A percentile compares a stretch with the other conserved stretches of the same genome.
Conservation (phyloP, 2,329 filamentous ascomycete genomes). For the Talaromyces sp. region DNA sequence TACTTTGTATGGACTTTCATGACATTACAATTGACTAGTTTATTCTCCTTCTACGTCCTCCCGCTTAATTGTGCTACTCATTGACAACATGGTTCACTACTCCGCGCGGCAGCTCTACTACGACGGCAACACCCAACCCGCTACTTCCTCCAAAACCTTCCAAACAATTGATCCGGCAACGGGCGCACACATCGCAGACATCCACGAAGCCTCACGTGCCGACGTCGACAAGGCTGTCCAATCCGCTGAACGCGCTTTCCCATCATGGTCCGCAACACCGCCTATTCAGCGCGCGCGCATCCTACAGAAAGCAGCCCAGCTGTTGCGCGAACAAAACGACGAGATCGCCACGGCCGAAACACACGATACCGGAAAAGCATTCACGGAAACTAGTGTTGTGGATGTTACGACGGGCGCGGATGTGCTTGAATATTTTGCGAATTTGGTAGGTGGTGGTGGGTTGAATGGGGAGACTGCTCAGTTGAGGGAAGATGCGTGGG, state of each 20-base stretch:
- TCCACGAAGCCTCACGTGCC: slow-evolving; percentile 64
- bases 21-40: neutral
- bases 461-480: slow-evolving; percentile 76
- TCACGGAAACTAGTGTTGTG: slow-evolving; percentile 77
- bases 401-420: slow-evolving; percentile 81
- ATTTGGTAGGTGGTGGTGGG: slow-evolving; percentile 71
- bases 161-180: slow-evolving; percentile 72
- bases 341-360: slow-evolving; percentile 76
- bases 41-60: neutral
- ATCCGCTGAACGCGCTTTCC: slow-evolving; percentile 69
- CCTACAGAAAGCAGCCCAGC: slow-evolving; percentile 69
- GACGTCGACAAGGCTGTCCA: slow-evolving; percentile 70
- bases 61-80: neutral
- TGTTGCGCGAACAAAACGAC: slow-evolving; percentile 75
- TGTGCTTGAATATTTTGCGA: slow-evolving; percentile 82
- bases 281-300: slow-evolving; percentile 72
- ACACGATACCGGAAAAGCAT: slow-evolving; percentile 81
- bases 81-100: slow-evolving; percentile 39
- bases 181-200: slow-evolving; percentile 63
- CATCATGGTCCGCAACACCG: slow-evolving; percentile 71
- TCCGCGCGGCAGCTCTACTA: slow-evolving; percentile 67
- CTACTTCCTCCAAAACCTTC: slow-evolving; percentile 62
- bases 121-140: slow-evolving; percentile 64
- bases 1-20: neutral
- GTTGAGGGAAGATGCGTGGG: slow-evolving; percentile 71